Conservation (phyloP, 306 rosid species). For the Dalbergia cochinchinensis region DNA sequence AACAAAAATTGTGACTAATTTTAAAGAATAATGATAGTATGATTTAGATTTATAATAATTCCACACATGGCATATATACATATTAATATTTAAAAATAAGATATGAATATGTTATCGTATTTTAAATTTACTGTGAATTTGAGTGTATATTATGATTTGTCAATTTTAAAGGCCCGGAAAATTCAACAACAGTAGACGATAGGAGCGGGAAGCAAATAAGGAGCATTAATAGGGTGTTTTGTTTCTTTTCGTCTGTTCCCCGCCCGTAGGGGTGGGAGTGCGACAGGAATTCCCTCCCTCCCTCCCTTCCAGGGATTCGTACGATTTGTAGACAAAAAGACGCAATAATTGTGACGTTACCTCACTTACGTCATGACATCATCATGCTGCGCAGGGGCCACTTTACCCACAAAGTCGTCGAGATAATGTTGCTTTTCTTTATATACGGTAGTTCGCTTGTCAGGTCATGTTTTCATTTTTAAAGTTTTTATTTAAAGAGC, state of each 20-base stretch:
- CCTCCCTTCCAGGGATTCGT: neutral
- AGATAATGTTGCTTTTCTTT: neutral
- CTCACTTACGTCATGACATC: neutral
- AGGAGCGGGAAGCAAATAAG: neutral
- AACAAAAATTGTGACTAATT: too few species aligned
- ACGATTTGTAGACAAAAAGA: neutral
- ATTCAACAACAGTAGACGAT: neutral
- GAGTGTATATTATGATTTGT: too few species aligned
- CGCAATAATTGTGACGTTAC: constrained; percentile 12
- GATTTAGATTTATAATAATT: too few species aligned
- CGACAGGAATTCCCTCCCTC: neutral
- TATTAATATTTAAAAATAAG: too few species aligned
- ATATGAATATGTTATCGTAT: too few species aligned
- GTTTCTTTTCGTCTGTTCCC: neutral
- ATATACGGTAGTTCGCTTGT: too few species aligned
- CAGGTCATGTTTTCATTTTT: too few species aligned
- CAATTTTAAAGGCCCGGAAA: too few species aligned
- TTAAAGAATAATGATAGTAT: too few species aligned
- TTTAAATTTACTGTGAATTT: too few species aligned
- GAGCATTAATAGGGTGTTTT: neutral
- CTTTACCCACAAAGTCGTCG: neutral
- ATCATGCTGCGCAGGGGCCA: neutral
- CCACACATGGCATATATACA: too few species aligned
- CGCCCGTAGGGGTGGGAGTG: constrained; percentile 8
- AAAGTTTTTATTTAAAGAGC: too few species aligned